Percentiles rank a stretch among this genome's conserved stretches.
Conservation (phyloP, 805 yeast species). For the Ogataea haglerorum region DNA sequence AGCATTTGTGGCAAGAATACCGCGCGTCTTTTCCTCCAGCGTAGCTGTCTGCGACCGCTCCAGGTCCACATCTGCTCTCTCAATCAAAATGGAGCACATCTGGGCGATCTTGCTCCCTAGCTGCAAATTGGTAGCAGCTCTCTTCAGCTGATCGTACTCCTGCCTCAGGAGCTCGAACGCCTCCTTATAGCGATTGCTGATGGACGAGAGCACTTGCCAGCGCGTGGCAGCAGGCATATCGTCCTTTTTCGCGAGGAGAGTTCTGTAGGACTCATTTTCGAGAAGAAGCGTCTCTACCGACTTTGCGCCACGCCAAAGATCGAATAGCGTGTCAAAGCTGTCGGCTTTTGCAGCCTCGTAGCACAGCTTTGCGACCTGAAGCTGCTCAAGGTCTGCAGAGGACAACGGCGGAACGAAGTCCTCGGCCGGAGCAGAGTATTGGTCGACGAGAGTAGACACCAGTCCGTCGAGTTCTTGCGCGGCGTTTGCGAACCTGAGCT, state of each 20-base stretch:
- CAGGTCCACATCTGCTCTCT: constrained; percentile 50
- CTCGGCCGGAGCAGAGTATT: constrained; percentile 19
- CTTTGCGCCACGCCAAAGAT: constrained; percentile 35
- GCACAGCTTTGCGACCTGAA: constrained; percentile 31
- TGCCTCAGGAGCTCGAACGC: constrained; percentile 36
- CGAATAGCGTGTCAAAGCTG: constrained; percentile 27
- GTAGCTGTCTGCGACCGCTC: constrained; percentile 40
- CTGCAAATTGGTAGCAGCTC: constrained; percentile 5
- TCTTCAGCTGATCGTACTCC: constrained; percentile 19
- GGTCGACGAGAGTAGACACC: constrained; percentile 4
- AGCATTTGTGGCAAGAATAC: constrained; percentile 37
- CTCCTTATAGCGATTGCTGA: constrained; percentile 37
- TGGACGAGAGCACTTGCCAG: constrained; percentile 41
- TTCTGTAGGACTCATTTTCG: constrained; percentile 43
- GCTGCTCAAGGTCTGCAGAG: constrained; percentile 31
- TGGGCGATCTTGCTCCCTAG: constrained; percentile 30
- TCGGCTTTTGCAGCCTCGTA: constrained; percentile 29
- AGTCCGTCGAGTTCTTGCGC: constrained; percentile 18
- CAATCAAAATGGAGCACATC: constrained; percentile 42
- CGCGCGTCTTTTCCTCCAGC: constrained; percentile 31
- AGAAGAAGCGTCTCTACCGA: constrained; percentile 38
- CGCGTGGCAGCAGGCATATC: constrained; percentile 18
- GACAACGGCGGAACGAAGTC: constrained; percentile 31
- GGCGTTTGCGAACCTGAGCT: constrained; percentile 6
- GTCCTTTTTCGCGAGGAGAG: constrained; percentile 37